Evolutionary conservation across 2,329 filamentous ascomycete genomes (phyloP), one percentile per base, ranked within the genome.

Genomic region (Neospermospora avenae): DNA sequence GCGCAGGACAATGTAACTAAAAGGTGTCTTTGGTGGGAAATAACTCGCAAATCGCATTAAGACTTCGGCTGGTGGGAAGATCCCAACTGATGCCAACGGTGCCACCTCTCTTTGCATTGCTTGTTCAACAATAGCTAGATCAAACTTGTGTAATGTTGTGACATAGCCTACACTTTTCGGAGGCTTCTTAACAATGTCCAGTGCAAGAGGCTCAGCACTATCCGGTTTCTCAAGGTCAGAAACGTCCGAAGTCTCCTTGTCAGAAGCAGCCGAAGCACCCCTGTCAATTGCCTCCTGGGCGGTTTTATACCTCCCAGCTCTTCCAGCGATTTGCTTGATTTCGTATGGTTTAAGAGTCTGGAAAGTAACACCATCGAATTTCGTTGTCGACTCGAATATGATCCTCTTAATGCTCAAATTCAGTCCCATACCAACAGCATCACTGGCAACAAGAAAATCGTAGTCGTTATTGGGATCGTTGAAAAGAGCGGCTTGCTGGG

Each of bases 381-480:
- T 99, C 61, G 80, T 77, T 2, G 87, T 81, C 0, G 87, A 81
- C 70, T 96, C 91, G 66, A 99, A 95, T 57, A 99, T 84, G 62
- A 99, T 84, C 25, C 96, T 89, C 72, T 92, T 95, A 72, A 97
- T 91, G 75, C 86, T 92, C 73, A 99, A 76, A 70, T 99, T 99
- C 22, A 99, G 78, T 1, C 96, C 95, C 93, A 99, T 98, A 39
- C 95, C 95, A 63, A 99, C 93, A 49, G 95, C 95, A 75, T 97
- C 92, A 68, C 91, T 97, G 8, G 96, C 95, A 25, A 95, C 93
- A 5, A 99, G 80, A 68, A 87, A 96, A 72, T 99, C 95, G 72
- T 97, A 99, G 61, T 97, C 93, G 72, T 96, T 99, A 71, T 96
- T 76, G 0, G 92, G 93, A 65, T 98, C 90, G 71, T 99, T 99